These are phyloP conservation scores for Tetrapisispora arboricola DNA, from an alignment of 805 yeast genomes.

Conservation along the genomic window DNA sequence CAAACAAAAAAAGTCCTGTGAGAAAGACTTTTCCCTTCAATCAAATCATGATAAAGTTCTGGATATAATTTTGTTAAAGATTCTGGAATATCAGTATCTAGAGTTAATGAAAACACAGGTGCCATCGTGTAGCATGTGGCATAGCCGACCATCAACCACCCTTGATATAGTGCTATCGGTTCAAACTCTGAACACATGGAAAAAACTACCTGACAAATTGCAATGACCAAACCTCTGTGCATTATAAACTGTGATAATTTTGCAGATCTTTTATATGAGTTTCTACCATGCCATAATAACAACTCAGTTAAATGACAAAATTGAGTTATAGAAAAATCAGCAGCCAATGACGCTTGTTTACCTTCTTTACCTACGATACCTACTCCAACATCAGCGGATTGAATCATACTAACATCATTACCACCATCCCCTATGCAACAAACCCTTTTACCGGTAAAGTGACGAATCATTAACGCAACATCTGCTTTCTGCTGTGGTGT, in stretches of 20 bases:
- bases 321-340: conserved; percentile 90
- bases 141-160: conserved; percentile 97
- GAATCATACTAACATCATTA: conserved; percentile 97
- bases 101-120: conserved; percentile 88
- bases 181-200: conserved; percentile 81
- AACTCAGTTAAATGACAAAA: conserved; percentile 81
- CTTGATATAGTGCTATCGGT: conserved; percentile 90
- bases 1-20: conserved; percentile 84
- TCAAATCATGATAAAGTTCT: conserved; percentile 85
- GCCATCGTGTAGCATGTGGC: conserved; percentile 97
- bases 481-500: conserved; percentile 98
- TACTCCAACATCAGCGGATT: conserved; percentile 96
- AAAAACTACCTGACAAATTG: conserved; percentile 90
- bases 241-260: conserved; percentile 92
- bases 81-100: conserved; percentile 86
- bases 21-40: conserved; percentile 78
- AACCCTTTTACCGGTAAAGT: conserved; percentile 75
- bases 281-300: conserved; percentile 95
- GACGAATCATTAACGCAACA: conserved; percentile 70
- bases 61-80: conserved; percentile 84
- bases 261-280: conserved; percentile 91
- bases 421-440: conserved; percentile 99
- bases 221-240: conserved; percentile 88
- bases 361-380: conserved; percentile 99
- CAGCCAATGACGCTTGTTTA: conserved; percentile 91